Evolutionary conservation across 371 early-diverging fungal genomes (phyloP).

Genomic region (Apophysomyces sp.): DNA sequence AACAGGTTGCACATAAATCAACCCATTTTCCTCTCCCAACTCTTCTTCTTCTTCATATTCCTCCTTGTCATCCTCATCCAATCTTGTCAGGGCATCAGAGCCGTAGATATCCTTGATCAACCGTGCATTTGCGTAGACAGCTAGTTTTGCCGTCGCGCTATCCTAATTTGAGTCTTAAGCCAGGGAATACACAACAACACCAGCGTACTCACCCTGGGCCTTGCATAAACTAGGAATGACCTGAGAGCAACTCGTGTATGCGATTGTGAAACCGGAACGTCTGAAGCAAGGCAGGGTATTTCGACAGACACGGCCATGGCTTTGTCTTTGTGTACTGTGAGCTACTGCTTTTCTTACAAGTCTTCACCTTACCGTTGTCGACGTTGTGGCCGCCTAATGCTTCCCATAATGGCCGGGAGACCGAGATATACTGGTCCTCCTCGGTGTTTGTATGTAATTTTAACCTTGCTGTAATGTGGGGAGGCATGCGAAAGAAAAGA

Average conservation of each 20-base stretch:
- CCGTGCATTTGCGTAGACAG: slow-evolving; percentile 20
- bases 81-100: slow-evolving; percentile 23
- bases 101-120: slow-evolving; percentile 38
- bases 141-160: slow-evolving; percentile 1
- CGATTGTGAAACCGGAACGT: slow-evolving; percentile 3
- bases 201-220: background rate
- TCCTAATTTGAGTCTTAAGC: background rate
- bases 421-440: slow-evolving; percentile 9
- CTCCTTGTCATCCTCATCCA: slow-evolving; percentile 25
- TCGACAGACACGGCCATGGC: slow-evolving; percentile 11
- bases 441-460: slow-evolving; percentile 4
- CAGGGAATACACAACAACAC: background rate
- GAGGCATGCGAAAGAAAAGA: slow-evolving; percentile 7
- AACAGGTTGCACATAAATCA: slow-evolving; percentile 33
- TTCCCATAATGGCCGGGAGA: slow-evolving; percentile 19
- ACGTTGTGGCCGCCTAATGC: background rate
- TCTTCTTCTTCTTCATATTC: slow-evolving; percentile 17
- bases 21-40: slow-evolving; percentile 4
- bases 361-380: background rate
- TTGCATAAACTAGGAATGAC: slow-evolving; percentile 17
- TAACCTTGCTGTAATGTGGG: slow-evolving; percentile 7
- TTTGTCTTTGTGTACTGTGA: background rate
- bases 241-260: background rate
- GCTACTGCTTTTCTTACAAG: background rate
- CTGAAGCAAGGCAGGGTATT: slow-evolving; percentile 12